Evolutionary conservation across 495 filamentous ascomycete species (phyloP).

Genomic region (Beverwykella pulmonaria): DNA sequence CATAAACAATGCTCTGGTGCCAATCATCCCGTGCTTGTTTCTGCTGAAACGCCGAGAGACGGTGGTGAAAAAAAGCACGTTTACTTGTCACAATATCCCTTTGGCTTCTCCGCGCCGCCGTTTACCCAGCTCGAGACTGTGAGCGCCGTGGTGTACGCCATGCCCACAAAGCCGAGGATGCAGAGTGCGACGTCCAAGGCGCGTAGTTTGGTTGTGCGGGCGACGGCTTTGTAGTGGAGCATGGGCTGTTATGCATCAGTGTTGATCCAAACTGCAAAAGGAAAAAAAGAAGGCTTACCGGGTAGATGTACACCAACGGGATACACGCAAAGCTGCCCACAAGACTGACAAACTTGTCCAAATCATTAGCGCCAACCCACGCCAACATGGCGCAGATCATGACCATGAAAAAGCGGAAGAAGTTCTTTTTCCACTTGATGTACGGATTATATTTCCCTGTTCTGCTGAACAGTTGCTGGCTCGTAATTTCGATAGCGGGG

Average conservation of each 20-base stretch:
- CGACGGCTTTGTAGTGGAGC: constrained; percentile 81
- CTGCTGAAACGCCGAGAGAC: no score
- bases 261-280: neutral
- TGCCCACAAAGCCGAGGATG: constrained; percentile 79
- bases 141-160: constrained; percentile 85
- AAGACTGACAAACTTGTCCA: constrained; percentile 95
- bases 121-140: constrained; percentile 84
- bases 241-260: constrained; percentile 63
- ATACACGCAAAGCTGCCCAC: constrained; percentile 98
- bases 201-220: constrained; percentile 63
- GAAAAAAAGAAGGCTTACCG: constrained; percentile 60
- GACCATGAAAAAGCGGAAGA: constrained; percentile 90
- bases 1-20: no score
- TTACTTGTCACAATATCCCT: constrained; percentile 67
- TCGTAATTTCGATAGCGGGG: constrained; percentile 84
- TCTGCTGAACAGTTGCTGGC: constrained; percentile 70
- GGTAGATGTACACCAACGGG: constrained; percentile 96
- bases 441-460: constrained; percentile 94
- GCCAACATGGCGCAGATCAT: constrained; percentile 81
- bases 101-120: constrained; percentile 47
- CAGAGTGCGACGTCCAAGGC: constrained; percentile 72
- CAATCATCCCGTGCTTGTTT: no score
- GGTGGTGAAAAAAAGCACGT: no score
- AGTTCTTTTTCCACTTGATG: constrained; percentile 99
- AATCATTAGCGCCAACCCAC: constrained; percentile 87